Evolutionary conservation across 345 rosid genomes (phyloP), one percentile per base, ranked within the genome.

Genomic region (Noccaea caerulescens): DNA sequence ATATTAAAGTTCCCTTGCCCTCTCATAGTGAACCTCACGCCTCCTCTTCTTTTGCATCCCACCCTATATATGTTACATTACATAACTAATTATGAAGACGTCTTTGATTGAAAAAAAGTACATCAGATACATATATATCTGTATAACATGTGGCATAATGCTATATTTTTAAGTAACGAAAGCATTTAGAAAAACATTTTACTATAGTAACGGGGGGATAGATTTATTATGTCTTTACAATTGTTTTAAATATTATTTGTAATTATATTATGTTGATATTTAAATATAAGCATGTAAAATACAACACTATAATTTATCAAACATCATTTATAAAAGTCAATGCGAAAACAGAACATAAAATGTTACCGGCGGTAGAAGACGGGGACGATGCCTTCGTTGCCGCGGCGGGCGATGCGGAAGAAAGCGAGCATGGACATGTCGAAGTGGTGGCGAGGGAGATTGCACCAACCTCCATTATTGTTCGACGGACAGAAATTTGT

Each of bases 401-500:
- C 93, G 10, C 56, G 85, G 5, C 85, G 76, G 2, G 95, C 90
- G 8, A 91, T 87, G 59, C 84, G 85, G 46, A 85, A 77, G 83
- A 88, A 91, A 37, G 97, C 85, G 0, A 90, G 87, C 75, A 75
- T 57, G 51, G 97, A 87, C 97, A 91, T 81, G 75, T 91, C 97
- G 34, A 91, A 88, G 68, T 91, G 95, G 41, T 83, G 93, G 47
- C 74, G 87, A 42, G 97, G 95, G 10, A 83, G 85, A 70, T 91
- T 79, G 56, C 97, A 91, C 97, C 93, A 88, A 9, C 97, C 95
- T 10, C 90, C 85, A 9, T 82, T 85, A 47, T 91, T 85, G 69
- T 88, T 87, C 1, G 95, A 68, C 13, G 97, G 97, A 76, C 97
- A 87, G 73, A 88, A 88, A 45, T 91, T 85, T 78, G 97, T 91